These are phyloP conservation scores for Debaryomyces singareniensis DNA, from an alignment of 1,139 yeast genomes.

Conservation along the genomic window DNA sequence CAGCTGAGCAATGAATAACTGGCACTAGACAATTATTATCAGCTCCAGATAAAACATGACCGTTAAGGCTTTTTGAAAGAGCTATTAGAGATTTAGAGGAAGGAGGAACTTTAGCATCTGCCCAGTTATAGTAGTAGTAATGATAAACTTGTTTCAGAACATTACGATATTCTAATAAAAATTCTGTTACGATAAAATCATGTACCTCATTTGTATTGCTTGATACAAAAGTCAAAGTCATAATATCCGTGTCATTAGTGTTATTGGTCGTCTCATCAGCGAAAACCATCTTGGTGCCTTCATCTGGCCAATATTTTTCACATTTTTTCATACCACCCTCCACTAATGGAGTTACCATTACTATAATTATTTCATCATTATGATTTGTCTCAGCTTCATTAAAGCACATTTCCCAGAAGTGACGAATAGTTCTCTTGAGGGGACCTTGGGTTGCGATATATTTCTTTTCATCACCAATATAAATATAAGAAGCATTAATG, in stretches of 20 bases:
- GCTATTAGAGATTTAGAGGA: conserved; percentile 31
- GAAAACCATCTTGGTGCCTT: conserved; percentile 15
- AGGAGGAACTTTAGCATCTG: conserved; percentile 47
- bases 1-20: conserved; percentile 75
- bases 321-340: conserved; percentile 65
- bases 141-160: conserved; percentile 42
- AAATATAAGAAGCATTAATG: conserved; percentile 37
- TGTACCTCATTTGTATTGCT: conserved; percentile 15
- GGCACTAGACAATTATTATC: conserved; percentile 19
- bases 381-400: conserved; percentile 32
- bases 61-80: conserved; percentile 19
- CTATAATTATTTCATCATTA: conserved; percentile 47
- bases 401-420: conserved; percentile 85
- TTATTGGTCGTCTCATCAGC: conserved; percentile 14
- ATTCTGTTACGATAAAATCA: conserved; percentile 22
- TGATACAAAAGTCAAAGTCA: conserved; percentile 14
- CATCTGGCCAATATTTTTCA: conserved; percentile 65
- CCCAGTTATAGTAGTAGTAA: conserved; percentile 51
- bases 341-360: conserved; percentile 80
- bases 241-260: conserved; percentile 17
- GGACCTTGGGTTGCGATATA: conserved; percentile 60
- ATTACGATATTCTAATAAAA: conserved; percentile 16
- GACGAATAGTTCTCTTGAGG: conserved; percentile 47
- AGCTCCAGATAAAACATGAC: conserved; percentile 5
- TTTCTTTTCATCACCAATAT: conserved; percentile 9